Evolutionary conservation across 2,329 filamentous ascomycete genomes (phyloP).

Genomic region (Alternaria sp.): DNA sequence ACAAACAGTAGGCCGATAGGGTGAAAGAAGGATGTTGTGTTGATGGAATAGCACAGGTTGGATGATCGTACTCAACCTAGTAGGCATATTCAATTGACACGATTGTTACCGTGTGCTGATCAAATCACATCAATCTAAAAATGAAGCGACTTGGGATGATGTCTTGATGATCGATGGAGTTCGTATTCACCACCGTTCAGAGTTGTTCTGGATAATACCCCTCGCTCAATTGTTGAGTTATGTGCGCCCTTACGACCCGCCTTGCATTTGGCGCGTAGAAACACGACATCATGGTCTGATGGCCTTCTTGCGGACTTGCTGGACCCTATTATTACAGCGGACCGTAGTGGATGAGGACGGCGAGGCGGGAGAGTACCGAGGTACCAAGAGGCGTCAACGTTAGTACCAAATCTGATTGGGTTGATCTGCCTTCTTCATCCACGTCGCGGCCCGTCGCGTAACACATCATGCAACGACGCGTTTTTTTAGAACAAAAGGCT

Average conservation of each 20-base stretch:
- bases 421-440: neutral
- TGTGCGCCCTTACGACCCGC: neutral
- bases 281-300: neutral
- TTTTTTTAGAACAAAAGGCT: neutral
- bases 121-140: neutral
- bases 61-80: neutral
- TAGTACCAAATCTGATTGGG: neutral
- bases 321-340: constrained; percentile 2
- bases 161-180: neutral
- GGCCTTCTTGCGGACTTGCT: too few relatives aligned
- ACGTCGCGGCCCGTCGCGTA: constrained; percentile 10
- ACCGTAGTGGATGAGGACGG: neutral
- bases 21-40: neutral
- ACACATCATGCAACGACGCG: neutral
- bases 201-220: neutral
- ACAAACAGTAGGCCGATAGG: constrained; percentile 14
- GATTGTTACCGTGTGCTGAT: neutral
- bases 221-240: neutral
- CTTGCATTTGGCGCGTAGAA: neutral
- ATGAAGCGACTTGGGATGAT: neutral
- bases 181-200: neutral
- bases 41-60: neutral
- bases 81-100: neutral
- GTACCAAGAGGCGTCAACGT: neutral
- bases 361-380: neutral